Evolutionary conservation across 345 rosid genomes (phyloP).

Genomic region (Noccaea bulbosa): DNA sequence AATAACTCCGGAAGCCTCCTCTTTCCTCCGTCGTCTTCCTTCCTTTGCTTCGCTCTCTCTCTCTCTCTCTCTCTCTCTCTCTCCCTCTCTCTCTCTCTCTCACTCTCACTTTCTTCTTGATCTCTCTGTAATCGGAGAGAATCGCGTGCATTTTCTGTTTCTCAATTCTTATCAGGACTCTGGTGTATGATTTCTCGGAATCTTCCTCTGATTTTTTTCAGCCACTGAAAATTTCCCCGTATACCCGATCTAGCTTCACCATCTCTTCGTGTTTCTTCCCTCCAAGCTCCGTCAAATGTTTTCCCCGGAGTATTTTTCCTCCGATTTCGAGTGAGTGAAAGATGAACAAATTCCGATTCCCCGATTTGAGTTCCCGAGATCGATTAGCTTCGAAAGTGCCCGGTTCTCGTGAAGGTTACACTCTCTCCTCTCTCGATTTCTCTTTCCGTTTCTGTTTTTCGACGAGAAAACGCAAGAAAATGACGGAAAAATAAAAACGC

Average conservation of each 20-base stretch:
- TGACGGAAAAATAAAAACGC: not conserved
- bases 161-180: not conserved
- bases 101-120: slow-evolving; percentile 33
- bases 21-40: slow-evolving; percentile 41
- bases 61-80: slow-evolving; percentile 16
- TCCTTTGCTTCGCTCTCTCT: slow-evolving; percentile 8
- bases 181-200: slow-evolving; percentile 33
- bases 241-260: slow-evolving; percentile 47
- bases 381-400: slow-evolving; percentile 32
- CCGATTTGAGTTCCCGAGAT: slow-evolving; percentile 47
- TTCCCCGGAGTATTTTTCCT: not conserved
- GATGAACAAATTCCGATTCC: slow-evolving; percentile 56
- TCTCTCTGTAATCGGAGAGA: slow-evolving; percentile 27
- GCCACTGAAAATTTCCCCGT: not conserved
- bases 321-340: slow-evolving; percentile 42
- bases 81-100: slow-evolving; percentile 18
- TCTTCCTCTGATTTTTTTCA: slow-evolving; percentile 37
- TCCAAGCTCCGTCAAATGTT: not conserved
- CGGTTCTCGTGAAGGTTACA: slow-evolving; percentile 50
- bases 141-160: not conserved
- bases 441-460: slow-evolving; percentile 26
- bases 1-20: slow-evolving; percentile 40
- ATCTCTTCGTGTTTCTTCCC: slow-evolving; percentile 27
- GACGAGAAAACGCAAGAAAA: slow-evolving; percentile 30
- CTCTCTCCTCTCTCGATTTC: not conserved